Conservation (phyloP, 352 stramenopile species). For the Phytophthora ohioensis region DNA sequence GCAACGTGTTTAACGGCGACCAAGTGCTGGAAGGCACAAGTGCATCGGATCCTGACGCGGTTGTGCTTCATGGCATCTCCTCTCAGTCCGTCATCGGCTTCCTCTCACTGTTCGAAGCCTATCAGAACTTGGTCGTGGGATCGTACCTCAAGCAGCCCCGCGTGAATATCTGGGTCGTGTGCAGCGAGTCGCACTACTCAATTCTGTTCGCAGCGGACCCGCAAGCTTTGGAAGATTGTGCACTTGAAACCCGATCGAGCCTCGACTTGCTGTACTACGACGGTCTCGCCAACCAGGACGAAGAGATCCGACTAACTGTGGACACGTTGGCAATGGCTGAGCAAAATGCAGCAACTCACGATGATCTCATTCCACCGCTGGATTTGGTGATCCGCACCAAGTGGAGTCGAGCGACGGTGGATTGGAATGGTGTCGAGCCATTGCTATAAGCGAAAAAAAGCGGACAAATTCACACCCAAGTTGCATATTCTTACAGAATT, state of each 20-base stretch:
- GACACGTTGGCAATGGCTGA: conserved; percentile 40
- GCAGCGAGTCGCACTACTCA: conserved; percentile 94
- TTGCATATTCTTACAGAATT: no score
- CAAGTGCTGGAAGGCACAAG: conserved; percentile 71
- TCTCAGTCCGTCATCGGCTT: conserved; percentile 77
- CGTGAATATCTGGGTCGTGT: conserved; percentile 91
- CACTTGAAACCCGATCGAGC: conserved; percentile 40
- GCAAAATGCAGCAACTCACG: conserved; percentile 41
- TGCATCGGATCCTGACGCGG: conserved; percentile 61
- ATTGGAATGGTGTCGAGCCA: conserved; percentile 91
- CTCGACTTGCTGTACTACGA: conserved; percentile 93
- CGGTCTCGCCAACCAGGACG: conserved; percentile 88
- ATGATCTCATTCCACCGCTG: conserved; percentile 86
- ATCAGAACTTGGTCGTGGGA: conserved; percentile 90
- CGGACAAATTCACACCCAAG: background rate
- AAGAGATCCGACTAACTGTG: conserved; percentile 80
- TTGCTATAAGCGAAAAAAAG: conserved; percentile 60
- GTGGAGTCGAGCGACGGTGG: conserved; percentile 76
- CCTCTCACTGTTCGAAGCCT: conserved; percentile 93
- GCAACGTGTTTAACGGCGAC: conserved; percentile 95
- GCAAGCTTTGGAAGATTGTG: conserved; percentile 30
- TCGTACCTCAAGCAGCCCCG: conserved; percentile 77
- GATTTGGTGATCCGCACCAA: conserved; percentile 92
- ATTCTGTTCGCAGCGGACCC: conserved; percentile 76
- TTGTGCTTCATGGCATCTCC: conserved; percentile 81